Evolutionary conservation across 2,329 filamentous ascomycete species (phyloP), one percentile per base, ranked within the genome.

Genomic region (Seiridium unicorne): DNA sequence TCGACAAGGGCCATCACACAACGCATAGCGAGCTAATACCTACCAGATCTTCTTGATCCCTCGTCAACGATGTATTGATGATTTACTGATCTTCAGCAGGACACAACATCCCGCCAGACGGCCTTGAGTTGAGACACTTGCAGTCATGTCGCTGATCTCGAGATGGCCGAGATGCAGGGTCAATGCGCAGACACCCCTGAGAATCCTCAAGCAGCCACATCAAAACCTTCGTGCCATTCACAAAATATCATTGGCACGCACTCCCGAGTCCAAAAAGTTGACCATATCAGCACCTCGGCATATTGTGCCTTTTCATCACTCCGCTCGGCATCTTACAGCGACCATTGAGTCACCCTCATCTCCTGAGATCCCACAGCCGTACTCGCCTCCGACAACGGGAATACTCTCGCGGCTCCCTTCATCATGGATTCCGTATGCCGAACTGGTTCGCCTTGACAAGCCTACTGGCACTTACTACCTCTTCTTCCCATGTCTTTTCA

Each of bases 401-500:
- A 69, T 95, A 4, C 76, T 96, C 36, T 89, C 91, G 3, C 74
- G 80, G 56, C 79, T 96, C 2, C 92, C 92, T 2, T 63, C 76
- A 26, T 84, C 89, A 59, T 87, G 88, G 81, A 81, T 95, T 3
- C 92, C 92, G 1, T 96, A 95, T 70, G 92, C 87, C 53, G 92
- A 96, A 72, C 84, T 96, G 11, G 84, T 90, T 68, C 89, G 93
- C 54, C 79, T 96, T 53, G 89, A 95, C 74, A 95, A 92, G 69
- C 92, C 91, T 1, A 83, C 87, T 0, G 92, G 92, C 51, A 91
- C 90, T 1, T 91, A 92, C 76, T 95, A 95, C 71, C 86, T 96
- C 62, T 94, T 89, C 79, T 90, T 93, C 68, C 92, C 92, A 35
- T 94, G 92, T 69, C 79, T 95, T 10, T 96, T 93, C 78, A 93